These are phyloP conservation scores for Kwoniella bestiolae DNA, from an alignment of 768 basidiomycete genomes.

Conservation along the genomic window DNA sequence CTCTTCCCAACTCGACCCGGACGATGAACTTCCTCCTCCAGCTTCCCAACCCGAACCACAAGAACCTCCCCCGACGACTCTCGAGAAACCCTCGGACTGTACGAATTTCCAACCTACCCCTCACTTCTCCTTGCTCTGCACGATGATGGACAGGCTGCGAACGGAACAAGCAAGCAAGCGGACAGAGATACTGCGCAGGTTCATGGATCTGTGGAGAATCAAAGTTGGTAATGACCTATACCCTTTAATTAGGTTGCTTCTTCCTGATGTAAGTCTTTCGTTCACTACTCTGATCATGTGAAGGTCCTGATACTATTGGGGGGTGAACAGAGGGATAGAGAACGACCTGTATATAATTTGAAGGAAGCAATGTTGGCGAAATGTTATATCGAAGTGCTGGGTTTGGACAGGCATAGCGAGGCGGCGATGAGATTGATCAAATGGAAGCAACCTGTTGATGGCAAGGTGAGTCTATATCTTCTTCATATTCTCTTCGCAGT, in stretches of 20 bases:
- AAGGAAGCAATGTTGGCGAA: constrained; percentile 96
- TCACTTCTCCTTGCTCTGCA: constrained; percentile 52
- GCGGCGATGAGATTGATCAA: constrained; percentile 81
- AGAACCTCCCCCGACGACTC: constrained; percentile 17
- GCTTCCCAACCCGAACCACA: constrained; percentile 29
- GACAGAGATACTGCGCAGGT: constrained; percentile 69
- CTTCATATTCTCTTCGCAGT: background rate
- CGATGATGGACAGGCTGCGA: constrained; percentile 76
- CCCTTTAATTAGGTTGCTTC: constrained; percentile 81
- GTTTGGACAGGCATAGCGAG: constrained; percentile 75
- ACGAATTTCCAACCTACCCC: constrained; percentile 47
- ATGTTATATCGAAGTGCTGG: constrained; percentile 86
- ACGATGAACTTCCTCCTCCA: background rate
- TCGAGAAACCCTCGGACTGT: constrained; percentile 48
- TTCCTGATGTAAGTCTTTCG: constrained; percentile 74
- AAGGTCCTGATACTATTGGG: background rate
- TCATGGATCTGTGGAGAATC: constrained; percentile 85
- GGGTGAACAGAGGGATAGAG: constrained; percentile 78
- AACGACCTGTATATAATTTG: constrained; percentile 86
- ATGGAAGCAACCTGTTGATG: constrained; percentile 68
- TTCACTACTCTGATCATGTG: background rate
- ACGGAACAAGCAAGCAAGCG: constrained; percentile 76
- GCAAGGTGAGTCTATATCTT: constrained; percentile 44
- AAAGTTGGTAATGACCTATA: constrained; percentile 86
- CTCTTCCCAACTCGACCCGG: constrained; percentile 1